Evolutionary conservation across 2,329 filamentous ascomycete species (phyloP), one percentile per base, ranked within the genome.

Genomic region (Penicillium verrucosum): DNA sequence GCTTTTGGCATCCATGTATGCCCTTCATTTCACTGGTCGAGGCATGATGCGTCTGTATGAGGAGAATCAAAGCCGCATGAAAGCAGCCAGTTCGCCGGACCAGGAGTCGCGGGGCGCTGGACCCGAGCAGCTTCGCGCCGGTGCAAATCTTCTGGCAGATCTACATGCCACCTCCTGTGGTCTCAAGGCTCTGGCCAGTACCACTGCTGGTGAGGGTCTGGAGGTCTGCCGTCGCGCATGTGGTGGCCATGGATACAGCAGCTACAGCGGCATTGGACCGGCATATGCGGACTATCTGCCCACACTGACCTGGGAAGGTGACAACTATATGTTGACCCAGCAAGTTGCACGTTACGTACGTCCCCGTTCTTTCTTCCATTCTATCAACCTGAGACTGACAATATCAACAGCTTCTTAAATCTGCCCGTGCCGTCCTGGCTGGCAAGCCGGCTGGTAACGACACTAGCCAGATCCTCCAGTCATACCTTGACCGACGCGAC

Each of bases 261-360:
- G 81, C 66, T 90, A 90, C 76, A 85, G 85, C 53, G 89, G 89
- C n/a, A 89, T 92, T 63, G 88, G 88, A 1, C 77, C 82, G 18
- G 89, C 84, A 82, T 92, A 90, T 66, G 81, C 88, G 29, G 88
- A 92, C 71, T 90, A 91, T 69, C 79, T 91, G 1, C 88, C 89
- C 16, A 88, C 83, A 0, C 73, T 79, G 14, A 89, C 87, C 10
- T 89, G 86, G 85, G 89, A 91, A 70, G 89, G 89, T 43, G 89
- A 90, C 76, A 90, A 90, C 78, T 91, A 89, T 77, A 90, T 92
- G 88, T 78, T 92, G 57, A 89, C 87, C 10, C 89, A 92, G 72
- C 89, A 92, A 75, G 88, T 91, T 3, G 86, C 87, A 3, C 83
- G 88, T 56, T 91, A 91, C 67, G 78, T 82, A 75, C 72, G 79